A percentile compares a stretch with the other conserved stretches of the same genome.
Evolutionary conservation across 2,329 filamentous ascomycete species (phyloP).

Genomic region (Rosellinia necatrix): DNA sequence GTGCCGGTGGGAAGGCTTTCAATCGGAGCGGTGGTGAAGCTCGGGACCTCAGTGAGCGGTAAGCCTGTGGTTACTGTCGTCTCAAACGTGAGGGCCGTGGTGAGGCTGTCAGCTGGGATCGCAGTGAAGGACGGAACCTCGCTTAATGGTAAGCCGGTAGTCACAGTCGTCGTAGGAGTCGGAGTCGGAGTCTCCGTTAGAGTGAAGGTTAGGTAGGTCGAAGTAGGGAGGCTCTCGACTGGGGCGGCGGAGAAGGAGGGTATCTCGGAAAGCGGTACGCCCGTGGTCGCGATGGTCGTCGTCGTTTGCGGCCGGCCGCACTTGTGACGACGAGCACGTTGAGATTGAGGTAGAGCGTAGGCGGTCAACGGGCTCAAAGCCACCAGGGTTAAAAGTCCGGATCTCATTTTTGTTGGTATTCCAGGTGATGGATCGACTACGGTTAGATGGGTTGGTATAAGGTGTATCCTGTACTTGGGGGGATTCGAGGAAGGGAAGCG

Average conservation of each 20-base stretch:
- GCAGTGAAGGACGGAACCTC: constrained; percentile 15
- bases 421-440: constrained; percentile 10
- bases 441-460: background rate
- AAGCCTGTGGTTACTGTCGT: constrained; percentile 13
- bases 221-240: constrained; percentile 8
- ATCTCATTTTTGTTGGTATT: constrained; percentile 21
- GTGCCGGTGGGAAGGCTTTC: constrained; percentile 7
- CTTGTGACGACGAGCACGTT: background rate
- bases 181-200: background rate
- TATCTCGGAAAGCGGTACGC: constrained; percentile 2
- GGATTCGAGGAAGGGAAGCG: background rate
- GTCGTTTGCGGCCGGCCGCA: constrained; percentile 13
- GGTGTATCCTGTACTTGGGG: constrained; percentile 17
- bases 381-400: constrained; percentile 18
- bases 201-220: too few species aligned
- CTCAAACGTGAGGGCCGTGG: constrained; percentile 4
- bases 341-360: constrained; percentile 16
- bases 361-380: constrained; percentile 16
- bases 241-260: constrained; percentile 4
- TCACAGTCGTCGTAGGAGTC: constrained; percentile 3
- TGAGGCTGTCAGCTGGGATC: constrained; percentile 13
- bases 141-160: constrained; percentile 10
- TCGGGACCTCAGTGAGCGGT: constrained; percentile 8
- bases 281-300: constrained; percentile 4
- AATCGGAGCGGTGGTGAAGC: constrained; percentile 1